Conservation (phyloP, 805 yeast species). For the Millerozyma acaciae region DNA sequence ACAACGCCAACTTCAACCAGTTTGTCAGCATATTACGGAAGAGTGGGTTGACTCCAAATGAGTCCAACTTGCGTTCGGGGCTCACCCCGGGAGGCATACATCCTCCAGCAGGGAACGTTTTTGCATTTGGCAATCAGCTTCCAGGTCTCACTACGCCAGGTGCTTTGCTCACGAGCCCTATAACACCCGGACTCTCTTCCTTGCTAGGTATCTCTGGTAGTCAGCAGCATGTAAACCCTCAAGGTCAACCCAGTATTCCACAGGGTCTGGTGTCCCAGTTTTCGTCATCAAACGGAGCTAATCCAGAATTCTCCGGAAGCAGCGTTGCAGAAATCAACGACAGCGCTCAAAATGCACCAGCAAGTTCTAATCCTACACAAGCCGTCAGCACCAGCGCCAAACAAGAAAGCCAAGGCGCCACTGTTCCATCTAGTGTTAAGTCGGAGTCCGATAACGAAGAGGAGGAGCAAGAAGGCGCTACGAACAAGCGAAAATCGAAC, state of each 20-base stretch:
- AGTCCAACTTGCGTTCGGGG: constrained; percentile 67
- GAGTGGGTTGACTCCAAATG: constrained; percentile 74
- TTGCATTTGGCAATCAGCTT: constrained; percentile 32
- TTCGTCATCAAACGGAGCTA: too few species aligned
- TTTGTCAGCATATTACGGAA: constrained; percentile 34
- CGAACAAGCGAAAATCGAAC: constrained; percentile 1
- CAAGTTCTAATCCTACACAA: too few species aligned
- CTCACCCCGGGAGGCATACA: constrained; percentile 55
- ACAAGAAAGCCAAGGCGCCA: too few species aligned
- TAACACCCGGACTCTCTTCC: constrained; percentile 46
- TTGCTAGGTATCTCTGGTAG: constrained; percentile 29
- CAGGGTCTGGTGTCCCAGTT: too few species aligned
- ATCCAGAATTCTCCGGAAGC: too few species aligned
- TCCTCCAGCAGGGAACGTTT: constrained; percentile 22
- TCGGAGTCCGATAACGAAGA: too few species aligned
- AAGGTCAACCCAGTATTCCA: too few species aligned
- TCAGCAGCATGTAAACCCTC: constrained; percentile 1
- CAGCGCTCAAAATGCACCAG: too few species aligned
- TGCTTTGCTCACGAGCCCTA: constrained; percentile 37
- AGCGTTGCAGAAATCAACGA: too few species aligned
- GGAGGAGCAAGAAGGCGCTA: too few species aligned
- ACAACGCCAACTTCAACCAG: constrained; percentile 16
- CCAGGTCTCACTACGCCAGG: constrained; percentile 41
- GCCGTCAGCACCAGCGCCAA: too few species aligned
- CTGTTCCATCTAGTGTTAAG: too few species aligned